phyloP scores from a whole-genome alignment of 2,329 filamentous ascomycete species.

The Trichoderma aggressivum region DNA sequence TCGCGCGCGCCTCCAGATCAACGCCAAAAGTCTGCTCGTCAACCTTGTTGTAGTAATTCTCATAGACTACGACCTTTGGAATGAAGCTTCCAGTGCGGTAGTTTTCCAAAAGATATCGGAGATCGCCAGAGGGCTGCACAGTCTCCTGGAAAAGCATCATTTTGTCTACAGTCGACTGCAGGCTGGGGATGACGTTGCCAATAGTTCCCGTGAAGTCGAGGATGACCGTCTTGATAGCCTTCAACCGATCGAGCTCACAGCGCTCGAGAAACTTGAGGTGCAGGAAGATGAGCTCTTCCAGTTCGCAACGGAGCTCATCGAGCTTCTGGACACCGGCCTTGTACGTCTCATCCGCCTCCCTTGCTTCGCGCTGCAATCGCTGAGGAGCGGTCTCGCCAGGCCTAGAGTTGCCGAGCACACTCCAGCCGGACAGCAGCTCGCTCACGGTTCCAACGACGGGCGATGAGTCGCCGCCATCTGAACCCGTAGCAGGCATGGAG shows the following conservation, averaged over 20 bases:
- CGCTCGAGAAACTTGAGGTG: constrained; percentile 96
- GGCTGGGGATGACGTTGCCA: constrained; percentile 93
- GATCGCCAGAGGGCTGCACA: constrained; percentile 85
- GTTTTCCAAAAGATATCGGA: constrained; percentile 92
- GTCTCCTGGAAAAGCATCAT: constrained; percentile 99
- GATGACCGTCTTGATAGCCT: constrained; percentile 97
- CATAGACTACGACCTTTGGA: constrained; percentile 87
- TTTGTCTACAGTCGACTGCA: constrained; percentile 94
- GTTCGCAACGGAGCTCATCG: constrained; percentile 83
- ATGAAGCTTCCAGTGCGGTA: constrained; percentile 93
- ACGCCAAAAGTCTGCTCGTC: constrained; percentile 98
- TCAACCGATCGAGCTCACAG: constrained; percentile 91
- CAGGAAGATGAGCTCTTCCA: constrained; percentile 93
- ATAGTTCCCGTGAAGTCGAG: constrained; percentile 96
- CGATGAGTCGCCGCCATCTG: constrained; percentile 64
- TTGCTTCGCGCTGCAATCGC: constrained; percentile 80
- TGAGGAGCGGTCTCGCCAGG: constrained; percentile 93
- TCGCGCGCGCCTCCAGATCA: constrained; percentile 90
- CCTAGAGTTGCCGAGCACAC: constrained; percentile 74
- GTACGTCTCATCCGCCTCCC: constrained; percentile 90
- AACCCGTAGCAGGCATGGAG: constrained; percentile 62
- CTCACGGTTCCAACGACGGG: constrained; percentile 78
- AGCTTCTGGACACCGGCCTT: constrained; percentile 81
- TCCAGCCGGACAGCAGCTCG: constrained; percentile 90
- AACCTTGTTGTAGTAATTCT: constrained; percentile 98